phyloP scores from a whole-genome alignment of 1,284 basidiomycete species.

The Trametes hirsuta region DNA sequence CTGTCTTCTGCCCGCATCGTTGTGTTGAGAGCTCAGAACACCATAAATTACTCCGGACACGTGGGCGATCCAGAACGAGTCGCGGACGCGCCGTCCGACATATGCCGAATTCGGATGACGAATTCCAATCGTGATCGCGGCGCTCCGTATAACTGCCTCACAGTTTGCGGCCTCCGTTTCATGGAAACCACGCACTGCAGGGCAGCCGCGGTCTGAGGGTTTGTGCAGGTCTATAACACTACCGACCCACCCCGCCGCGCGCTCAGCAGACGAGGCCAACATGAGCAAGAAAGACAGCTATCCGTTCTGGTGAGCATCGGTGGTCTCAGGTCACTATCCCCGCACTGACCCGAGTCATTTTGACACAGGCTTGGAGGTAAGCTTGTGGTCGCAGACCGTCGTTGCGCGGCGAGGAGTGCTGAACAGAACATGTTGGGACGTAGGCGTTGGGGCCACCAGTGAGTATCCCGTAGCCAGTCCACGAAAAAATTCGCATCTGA shows the following conservation, averaged over 20 bases:
- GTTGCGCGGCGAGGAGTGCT: neutral
- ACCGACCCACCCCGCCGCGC: neutral
- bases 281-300: conserved; percentile 41
- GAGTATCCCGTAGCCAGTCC: conserved; percentile 35
- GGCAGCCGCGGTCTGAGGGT: conserved; percentile 16
- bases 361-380: conserved; percentile 71
- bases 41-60: neutral
- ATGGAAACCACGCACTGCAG: conserved; percentile 22
- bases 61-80: conserved; percentile 10
- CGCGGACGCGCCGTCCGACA: neutral
- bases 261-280: neutral
- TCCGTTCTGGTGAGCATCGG: conserved; percentile 63
- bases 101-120: conserved; percentile 17
- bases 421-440: neutral
- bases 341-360: conserved; percentile 2
- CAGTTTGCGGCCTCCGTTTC: conserved; percentile 11
- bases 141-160: conserved; percentile 5
- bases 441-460: conserved; percentile 81
- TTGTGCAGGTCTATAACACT: conserved; percentile 9
- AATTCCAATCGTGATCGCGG: conserved; percentile 12
- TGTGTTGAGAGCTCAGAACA: neutral
- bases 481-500: conserved; percentile 5
- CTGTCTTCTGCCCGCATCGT: neutral
- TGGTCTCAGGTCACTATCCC: neutral
- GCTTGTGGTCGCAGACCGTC: conserved; percentile 22